A percentile compares a stretch with the other conserved stretches of the same genome.
Conservation (phyloP, 768 basidiomycete genomes). For the Termitomyces sp. region DNA sequence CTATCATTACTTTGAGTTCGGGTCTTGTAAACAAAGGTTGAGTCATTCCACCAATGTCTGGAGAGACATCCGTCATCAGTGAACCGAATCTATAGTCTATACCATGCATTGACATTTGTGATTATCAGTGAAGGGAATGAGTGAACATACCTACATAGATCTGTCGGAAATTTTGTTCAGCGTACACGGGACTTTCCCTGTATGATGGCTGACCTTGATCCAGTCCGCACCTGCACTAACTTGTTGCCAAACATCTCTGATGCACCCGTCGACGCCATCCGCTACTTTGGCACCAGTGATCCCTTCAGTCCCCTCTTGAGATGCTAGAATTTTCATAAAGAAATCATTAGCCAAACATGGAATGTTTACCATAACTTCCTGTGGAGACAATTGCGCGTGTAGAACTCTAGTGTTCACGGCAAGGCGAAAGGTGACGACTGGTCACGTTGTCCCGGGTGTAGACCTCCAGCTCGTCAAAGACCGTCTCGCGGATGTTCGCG, state of each 20-base stretch:
- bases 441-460: constrained; percentile 74
- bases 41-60: not conserved
- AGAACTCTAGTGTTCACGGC: not conserved
- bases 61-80: not conserved
- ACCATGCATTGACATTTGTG: not conserved
- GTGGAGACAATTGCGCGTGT: not conserved
- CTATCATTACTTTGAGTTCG: not conserved
- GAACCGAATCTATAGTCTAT: not conserved
- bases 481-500: constrained; percentile 62
- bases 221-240: not conserved
- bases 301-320: not conserved
- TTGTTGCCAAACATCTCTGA: not conserved
- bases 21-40: not conserved
- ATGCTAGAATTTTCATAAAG: not conserved
- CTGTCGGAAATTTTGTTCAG: not conserved
- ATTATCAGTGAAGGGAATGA: not conserved
- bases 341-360: no score
- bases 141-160: not conserved
- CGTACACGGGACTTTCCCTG: no score
- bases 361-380: not conserved
- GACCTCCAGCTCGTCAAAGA: constrained; percentile 67
- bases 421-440: constrained; percentile 73
- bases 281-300: not conserved
- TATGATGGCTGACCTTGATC: not conserved
- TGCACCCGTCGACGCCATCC: not conserved